These are phyloP conservation scores for Acanthamoeba culbertsoni DNA, from an alignment of 208 protist genomes.

Conservation along the genomic window DNA sequence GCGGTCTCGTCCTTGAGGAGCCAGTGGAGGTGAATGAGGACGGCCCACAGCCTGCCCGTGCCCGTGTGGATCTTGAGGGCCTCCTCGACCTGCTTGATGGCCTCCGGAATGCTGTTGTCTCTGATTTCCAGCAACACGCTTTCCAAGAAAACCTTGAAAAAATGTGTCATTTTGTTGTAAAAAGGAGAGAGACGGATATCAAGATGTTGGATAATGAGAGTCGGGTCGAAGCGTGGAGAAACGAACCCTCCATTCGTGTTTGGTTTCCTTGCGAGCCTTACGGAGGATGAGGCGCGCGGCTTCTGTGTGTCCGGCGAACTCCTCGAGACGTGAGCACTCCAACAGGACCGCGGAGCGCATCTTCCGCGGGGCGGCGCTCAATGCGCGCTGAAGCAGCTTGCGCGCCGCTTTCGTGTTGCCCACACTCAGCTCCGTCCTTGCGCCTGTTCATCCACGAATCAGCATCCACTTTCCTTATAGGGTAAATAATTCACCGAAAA, in stretches of 20 bases:
- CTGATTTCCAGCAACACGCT: conserved; percentile 84
- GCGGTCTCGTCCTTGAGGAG: conserved; percentile 42
- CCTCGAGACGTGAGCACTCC: conserved; percentile 82
- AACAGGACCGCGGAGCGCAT: conserved; percentile 80
- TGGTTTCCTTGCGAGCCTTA: conserved; percentile 73
- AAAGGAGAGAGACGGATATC: not conserved
- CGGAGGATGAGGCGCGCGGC: conserved; percentile 76
- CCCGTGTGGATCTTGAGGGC: conserved; percentile 82
- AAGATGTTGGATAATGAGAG: too few species aligned
- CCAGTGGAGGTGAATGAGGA: conserved; percentile 85
- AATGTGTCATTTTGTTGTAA: not conserved
- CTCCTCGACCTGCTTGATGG: conserved; percentile 74
- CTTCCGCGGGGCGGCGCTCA: conserved; percentile 80
- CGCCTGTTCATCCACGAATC: conserved; percentile 39
- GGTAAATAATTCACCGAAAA: not conserved
- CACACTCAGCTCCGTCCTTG: conserved; percentile 76
- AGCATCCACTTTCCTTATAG: not conserved
- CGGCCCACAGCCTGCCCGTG: conserved; percentile 87
- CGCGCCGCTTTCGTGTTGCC: conserved; percentile 64
- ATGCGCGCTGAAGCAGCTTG: conserved; percentile 77
- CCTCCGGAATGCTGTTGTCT: conserved; percentile 67
- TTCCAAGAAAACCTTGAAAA: conserved; percentile 86
- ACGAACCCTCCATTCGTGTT: conserved; percentile 86
- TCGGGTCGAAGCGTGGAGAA: too few species aligned
- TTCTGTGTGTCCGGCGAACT: conserved; percentile 78